Evolutionary conservation across 2,329 filamentous ascomycete genomes (phyloP), one percentile per base, ranked within the genome.

Genomic region (Cercospora sp.): DNA sequence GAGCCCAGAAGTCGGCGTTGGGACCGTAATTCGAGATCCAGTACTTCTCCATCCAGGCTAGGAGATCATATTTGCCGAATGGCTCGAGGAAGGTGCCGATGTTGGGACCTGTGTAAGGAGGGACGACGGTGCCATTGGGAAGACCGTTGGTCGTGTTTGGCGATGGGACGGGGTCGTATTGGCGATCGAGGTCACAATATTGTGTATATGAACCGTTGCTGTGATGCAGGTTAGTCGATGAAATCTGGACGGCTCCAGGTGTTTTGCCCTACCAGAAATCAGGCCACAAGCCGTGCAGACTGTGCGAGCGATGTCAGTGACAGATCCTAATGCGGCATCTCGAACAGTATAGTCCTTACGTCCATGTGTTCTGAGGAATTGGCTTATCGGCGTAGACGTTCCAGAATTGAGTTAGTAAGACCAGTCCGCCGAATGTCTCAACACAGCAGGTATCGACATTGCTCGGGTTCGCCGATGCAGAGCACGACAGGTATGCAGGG

Each of bases 371-470:
- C 55, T 79, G 76, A 1, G 89, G 88, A 7, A 89, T 81, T 23
- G 87, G 74, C 74, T 91, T 81, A 2, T 87, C 88, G 0, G 89
- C 90, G 75, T 88, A 87, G 0, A 86, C 87, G 72, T 84, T 80
- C 89, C 89, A 91, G 77, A 87, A 89, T 70, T 90, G 88, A 0
- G 88, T 90, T 65, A 80, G 81, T 2, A 90, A 80, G 72, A 90
- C 74, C 5, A 90, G 81, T 3, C 88, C 88, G 30, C 88, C 88
- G 72, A 81, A 90, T 0, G 88, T 90, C 80, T 90, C 88, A 16
- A 83, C 82, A 73, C 88, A 90, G 82, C 88, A 90, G 1, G 85
- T 85, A 74, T 90, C 87, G 36, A 86, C 84, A 18, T 45, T 69
- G 5, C 51, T 48, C 9, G 75, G 81, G 26, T 79, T 77, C 5